Percentiles rank a stretch among this genome's conserved stretches.
Evolutionary conservation across 306 rosid genomes (phyloP).

Genomic region (Vigna hirtella): DNA sequence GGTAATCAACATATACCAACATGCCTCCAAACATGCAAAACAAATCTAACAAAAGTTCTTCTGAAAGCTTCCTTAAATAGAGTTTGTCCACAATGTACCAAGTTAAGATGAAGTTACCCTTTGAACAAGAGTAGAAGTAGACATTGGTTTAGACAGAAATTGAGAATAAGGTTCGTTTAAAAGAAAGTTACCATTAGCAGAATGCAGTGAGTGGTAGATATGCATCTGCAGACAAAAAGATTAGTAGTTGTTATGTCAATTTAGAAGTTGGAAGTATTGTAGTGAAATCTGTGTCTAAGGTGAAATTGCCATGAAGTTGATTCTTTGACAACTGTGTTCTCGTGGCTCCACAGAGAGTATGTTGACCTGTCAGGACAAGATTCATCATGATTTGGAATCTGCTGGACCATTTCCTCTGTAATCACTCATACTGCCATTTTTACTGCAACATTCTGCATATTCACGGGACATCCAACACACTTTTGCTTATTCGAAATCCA

Average conservation of each 20-base stretch:
- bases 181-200: background rate
- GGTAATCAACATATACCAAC: background rate
- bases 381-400: slow-evolving; percentile 24
- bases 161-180: background rate
- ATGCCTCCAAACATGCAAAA: background rate
- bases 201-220: background rate
- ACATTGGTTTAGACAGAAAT: background rate
- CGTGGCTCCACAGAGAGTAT: slow-evolving; percentile 46
- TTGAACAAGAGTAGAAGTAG: background rate
- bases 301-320: slow-evolving; percentile 31
- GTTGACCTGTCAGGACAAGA: slow-evolving; percentile 47
- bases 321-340: slow-evolving; percentile 53
- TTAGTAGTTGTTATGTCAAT: slow-evolving; percentile 41
- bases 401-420: slow-evolving; percentile 26
- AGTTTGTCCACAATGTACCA: background rate
- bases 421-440: background rate
- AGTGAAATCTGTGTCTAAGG: slow-evolving; percentile 26
- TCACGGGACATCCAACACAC: too few relatives aligned
- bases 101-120: background rate
- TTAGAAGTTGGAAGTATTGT: slow-evolving; percentile 48
- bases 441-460: too few relatives aligned
- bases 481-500: too few relatives aligned
- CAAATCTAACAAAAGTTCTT: background rate
- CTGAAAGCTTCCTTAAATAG: background rate
- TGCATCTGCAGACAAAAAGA: background rate